Base-by-base conservation (phyloP, 495 filamentous ascomycete species). In the Amniculicola lignicola region DNA sequence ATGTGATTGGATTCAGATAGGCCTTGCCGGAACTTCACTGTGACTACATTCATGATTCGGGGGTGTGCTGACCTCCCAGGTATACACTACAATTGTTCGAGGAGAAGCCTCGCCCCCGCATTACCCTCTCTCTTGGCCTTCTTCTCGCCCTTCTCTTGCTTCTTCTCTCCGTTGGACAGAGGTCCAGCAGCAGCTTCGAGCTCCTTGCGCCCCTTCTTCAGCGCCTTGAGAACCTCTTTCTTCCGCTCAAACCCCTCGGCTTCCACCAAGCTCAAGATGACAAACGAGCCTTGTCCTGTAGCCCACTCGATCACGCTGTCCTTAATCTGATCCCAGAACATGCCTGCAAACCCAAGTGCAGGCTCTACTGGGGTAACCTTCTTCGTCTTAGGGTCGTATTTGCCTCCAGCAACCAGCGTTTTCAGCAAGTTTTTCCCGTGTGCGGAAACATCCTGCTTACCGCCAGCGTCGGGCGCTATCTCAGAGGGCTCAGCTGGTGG, bases 261-360 rank as follows among this genome's bases (percentile, higher is more conserved):
- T 71, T 97, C 94, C 12, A 90, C 59, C 43, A 98, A 69, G 1
- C 79, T 85, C 18, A 96, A 75, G 12, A 95, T 77, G 11, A 95
- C 85, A 61, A 95, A 97, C 1, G 82, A 83, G 48, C 88, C 87
- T 0, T 81, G 76, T 1, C 92, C 86, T 0, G 81, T 88, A 0
- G 94, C 94, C 93, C 93, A 98, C n/a, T 82, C 70, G 61, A 90
- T 63, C 35, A 94, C 73, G 40, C 90, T 75, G 2, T 83, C 81
- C 58, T 84, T 75, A 67, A 96, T 89, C 51, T 81, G 75, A 28
- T 85, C 81, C 61, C 88, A 97, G 11, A 97, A 72, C 39, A 87
- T 71, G 51, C 80, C 77, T 57, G 89, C 82, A 72, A 96, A 98
- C 56, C 82, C 77, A 43, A 95, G 76, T n/a, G 83, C 73, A 6